Percentiles rank a stretch among this genome's conserved stretches.
These are phyloP conservation scores for Malassezia restricta DNA, from an alignment of 1,284 basidiomycete species.

Conservation along the genomic window DNA sequence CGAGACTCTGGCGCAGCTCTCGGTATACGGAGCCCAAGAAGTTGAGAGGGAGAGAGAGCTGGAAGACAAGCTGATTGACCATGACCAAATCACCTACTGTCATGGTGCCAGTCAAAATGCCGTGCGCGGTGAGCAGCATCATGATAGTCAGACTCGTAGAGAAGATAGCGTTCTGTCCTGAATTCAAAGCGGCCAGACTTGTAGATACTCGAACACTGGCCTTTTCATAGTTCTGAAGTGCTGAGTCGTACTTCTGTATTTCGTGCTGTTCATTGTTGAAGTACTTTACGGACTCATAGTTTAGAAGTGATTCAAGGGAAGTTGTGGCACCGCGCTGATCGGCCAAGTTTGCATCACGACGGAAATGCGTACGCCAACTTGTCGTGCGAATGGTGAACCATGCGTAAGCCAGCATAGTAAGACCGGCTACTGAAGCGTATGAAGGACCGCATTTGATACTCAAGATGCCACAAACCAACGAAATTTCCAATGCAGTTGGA, in stretches of 20 bases:
- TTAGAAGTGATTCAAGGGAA: slow-evolving; percentile 88
- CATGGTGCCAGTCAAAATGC: slow-evolving; percentile 87
- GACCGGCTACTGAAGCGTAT: slow-evolving; percentile 78
- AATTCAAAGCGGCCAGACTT: slow-evolving; percentile 80
- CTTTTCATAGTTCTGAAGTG: slow-evolving; percentile 75
- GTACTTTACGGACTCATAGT: slow-evolving; percentile 97
- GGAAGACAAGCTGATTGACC: slow-evolving; percentile 98
- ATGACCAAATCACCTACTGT: slow-evolving; percentile 95
- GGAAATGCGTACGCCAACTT: slow-evolving; percentile 89
- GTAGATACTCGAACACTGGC: slow-evolving; percentile 89
- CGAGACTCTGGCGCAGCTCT: slow-evolving; percentile 81
- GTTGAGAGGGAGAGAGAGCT: slow-evolving; percentile 85
- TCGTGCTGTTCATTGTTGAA: slow-evolving; percentile 96
- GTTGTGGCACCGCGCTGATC: slow-evolving; percentile 90
- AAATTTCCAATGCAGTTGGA: slow-evolving; percentile 88
- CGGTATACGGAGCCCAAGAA: slow-evolving; percentile 94
- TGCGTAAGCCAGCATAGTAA: slow-evolving; percentile 78
- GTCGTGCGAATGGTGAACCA: slow-evolving; percentile 97
- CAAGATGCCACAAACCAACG: slow-evolving; percentile 91
- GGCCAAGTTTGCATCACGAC: slow-evolving; percentile 84
- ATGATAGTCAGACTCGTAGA: slow-evolving; percentile 79
- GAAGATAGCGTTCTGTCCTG: slow-evolving; percentile 92
- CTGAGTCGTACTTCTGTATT: slow-evolving; percentile 78
- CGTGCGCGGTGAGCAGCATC: slow-evolving; percentile 93
- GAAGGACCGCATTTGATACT: slow-evolving; percentile 94